Evolutionary conservation across 2,329 filamentous ascomycete genomes (phyloP).

Genomic region (Berkeleyomyces basicola): DNA sequence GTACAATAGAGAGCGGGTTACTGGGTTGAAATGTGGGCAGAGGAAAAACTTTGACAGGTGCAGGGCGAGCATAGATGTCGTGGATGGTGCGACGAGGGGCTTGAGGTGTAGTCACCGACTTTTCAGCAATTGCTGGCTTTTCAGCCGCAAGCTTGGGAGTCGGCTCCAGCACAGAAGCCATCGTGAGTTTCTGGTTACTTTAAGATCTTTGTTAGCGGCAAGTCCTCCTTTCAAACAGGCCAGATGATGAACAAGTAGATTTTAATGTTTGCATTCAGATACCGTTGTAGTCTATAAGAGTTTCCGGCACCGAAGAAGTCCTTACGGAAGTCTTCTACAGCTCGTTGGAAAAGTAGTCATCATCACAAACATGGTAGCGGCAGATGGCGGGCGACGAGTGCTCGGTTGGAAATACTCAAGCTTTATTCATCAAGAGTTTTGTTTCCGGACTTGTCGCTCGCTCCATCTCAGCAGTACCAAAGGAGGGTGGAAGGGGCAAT

Average conservation of each 20-base stretch:
- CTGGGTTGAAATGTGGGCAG: constrained; percentile 78
- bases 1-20: constrained; percentile 77
- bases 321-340: constrained; percentile 14
- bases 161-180: background rate
- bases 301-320: constrained; percentile 13
- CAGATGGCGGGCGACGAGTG: background rate
- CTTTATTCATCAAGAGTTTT: too few species aligned
- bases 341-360: constrained; percentile 36
- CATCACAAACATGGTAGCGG: constrained; percentile 25
- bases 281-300: constrained; percentile 86
- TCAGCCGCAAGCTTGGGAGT: background rate
- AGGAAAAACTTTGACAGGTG: constrained; percentile 67
- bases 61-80: constrained; percentile 65
- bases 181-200: constrained; percentile 8
- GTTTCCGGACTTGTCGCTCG: too few species aligned
- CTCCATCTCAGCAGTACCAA: too few species aligned
- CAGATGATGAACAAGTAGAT: constrained; percentile 19
- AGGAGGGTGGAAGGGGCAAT: background rate
- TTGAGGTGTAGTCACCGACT: constrained; percentile 9
- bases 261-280: constrained; percentile 45
- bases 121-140: background rate
- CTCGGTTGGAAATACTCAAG: too few species aligned
- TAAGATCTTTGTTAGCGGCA: background rate
- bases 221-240: background rate
- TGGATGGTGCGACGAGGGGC: constrained; percentile 32